Conservation (phyloP, 371 early-diverging fungal genomes). For the Mucor lusitanicus region DNA sequence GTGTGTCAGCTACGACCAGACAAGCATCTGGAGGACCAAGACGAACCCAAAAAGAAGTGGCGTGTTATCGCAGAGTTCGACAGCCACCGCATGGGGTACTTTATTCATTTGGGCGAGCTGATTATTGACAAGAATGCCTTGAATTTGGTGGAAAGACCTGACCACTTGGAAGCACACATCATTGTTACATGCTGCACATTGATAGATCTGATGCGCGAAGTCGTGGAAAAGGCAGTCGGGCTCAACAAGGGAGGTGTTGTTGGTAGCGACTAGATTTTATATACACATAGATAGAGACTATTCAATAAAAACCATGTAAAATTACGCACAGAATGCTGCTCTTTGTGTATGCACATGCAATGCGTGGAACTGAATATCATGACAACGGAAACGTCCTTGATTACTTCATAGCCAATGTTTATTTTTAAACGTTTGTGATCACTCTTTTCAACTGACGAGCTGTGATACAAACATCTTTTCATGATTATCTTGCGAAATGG, state of each 20-base stretch:
- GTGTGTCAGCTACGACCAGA: slow-evolving; percentile 29
- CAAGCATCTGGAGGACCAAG: slow-evolving; percentile 2
- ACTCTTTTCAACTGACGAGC: neutral
- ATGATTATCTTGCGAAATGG: neutral
- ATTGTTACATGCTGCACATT: slow-evolving; percentile 49
- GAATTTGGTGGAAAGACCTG: slow-evolving; percentile 24
- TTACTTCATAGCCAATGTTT: neutral
- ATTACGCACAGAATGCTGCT: neutral
- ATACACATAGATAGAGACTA: neutral
- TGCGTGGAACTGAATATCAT: neutral
- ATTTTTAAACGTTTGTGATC: neutral
- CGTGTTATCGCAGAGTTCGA: slow-evolving; percentile 47
- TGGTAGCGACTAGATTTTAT: slow-evolving; percentile 30
- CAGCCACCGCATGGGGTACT: slow-evolving; percentile 50
- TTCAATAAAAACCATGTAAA: neutral
- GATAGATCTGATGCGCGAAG: slow-evolving; percentile 52
- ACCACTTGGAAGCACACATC: slow-evolving; percentile 38
- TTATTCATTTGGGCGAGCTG: slow-evolving; percentile 40
- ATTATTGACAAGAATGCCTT: slow-evolving; percentile 37
- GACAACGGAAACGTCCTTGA: neutral
- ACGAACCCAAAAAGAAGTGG: slow-evolving; percentile 19
- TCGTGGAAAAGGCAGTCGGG: slow-evolving; percentile 52
- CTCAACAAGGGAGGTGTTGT: slow-evolving; percentile 49
- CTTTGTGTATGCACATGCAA: neutral
- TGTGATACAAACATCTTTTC: neutral